Evolutionary conservation across 805 yeast genomes (phyloP).

Genomic region (Yamadazyma phyllophila): DNA sequence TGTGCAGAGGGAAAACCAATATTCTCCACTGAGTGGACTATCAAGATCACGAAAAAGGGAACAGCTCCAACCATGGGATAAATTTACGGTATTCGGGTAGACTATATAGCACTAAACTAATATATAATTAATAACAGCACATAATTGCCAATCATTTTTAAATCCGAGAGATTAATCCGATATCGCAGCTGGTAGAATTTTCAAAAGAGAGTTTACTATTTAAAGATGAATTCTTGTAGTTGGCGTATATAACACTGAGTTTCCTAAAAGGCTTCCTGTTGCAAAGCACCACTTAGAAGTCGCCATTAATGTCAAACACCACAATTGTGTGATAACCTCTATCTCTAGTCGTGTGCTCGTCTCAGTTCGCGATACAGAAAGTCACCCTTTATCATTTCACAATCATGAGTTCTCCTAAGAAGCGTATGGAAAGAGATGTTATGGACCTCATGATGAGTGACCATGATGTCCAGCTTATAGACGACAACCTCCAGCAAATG

Average conservation of each 20-base stretch:
- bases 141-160: background rate
- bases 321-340: background rate
- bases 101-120: background rate
- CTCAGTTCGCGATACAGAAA: background rate
- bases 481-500: constrained; percentile 80
- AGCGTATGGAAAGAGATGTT: constrained; percentile 91
- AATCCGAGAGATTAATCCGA: background rate
- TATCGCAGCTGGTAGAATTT: background rate
- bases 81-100: background rate
- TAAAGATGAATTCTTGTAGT: background rate
- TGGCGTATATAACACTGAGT: background rate
- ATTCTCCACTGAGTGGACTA: constrained; percentile 18
- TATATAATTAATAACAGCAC: background rate
- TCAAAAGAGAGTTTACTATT: background rate
- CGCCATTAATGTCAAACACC: background rate
- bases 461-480: constrained; percentile 78
- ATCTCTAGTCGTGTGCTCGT: constrained; percentile 2
- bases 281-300: background rate
- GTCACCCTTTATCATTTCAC: background rate
- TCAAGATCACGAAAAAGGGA: constrained; percentile 21
- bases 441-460: constrained; percentile 96
- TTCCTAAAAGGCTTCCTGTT: background rate
- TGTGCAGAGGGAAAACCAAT: constrained; percentile 18
- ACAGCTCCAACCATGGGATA: constrained; percentile 12
- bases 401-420: constrained; percentile 56